Percentiles rank a stretch among this genome's conserved stretches.
Conservation (phyloP, 768 basidiomycete genomes). For the Auriscalpium microsporum region DNA sequence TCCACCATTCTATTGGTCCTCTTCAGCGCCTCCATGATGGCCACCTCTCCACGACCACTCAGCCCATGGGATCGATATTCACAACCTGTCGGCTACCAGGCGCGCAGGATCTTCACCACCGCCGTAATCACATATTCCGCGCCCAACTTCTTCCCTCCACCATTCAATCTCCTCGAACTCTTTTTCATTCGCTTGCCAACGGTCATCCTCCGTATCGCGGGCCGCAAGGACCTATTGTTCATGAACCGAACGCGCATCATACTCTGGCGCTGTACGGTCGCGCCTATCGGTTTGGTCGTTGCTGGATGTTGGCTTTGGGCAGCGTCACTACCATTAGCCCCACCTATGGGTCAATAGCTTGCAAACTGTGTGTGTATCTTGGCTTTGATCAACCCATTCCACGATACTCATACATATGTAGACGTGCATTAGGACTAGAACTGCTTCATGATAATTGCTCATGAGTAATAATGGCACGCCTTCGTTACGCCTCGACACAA, state of each 20-base stretch:
- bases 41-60: conserved; percentile 1
- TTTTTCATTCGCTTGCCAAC: conserved; percentile 14
- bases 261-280: conserved; percentile 36
- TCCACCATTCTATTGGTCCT: conserved; percentile 29
- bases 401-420: no score
- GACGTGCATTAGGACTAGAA: no score
- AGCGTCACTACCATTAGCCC: background rate
- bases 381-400: background rate
- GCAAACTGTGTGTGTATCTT: background rate
- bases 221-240: conserved; percentile 10
- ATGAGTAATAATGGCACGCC: no score
- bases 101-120: conserved; percentile 33
- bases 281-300: conserved; percentile 26
- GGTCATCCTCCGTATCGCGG: conserved; percentile 12
- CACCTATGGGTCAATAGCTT: background rate
- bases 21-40: conserved; percentile 17
- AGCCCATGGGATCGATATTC: conserved; percentile 44
- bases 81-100: conserved; percentile 30
- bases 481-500: no score
- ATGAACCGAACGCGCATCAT: conserved; percentile 21
- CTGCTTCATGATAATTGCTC: no score
- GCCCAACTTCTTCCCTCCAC: conserved; percentile 40
- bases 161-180: conserved; percentile 38
- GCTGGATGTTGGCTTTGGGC: conserved; percentile 8
- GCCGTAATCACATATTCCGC: conserved; percentile 26